Percentiles rank a stretch among this genome's conserved stretches.
phyloP scores from a whole-genome alignment of 441 rosid species.

The Bocquillonia castaneifolia region DNA sequence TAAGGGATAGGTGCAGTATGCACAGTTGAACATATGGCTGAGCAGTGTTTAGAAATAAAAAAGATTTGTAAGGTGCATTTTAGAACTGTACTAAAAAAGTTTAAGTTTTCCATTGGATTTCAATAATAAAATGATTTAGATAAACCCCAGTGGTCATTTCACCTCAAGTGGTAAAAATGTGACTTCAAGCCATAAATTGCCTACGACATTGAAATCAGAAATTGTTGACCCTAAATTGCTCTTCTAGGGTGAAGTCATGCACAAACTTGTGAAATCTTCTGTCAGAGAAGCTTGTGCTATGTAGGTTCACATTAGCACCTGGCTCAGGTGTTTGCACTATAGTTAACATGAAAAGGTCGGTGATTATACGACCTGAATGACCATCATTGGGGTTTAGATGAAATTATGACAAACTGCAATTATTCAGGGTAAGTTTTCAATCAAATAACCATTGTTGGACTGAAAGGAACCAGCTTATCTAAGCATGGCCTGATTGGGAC shows the following conservation, averaged over 20 bases:
- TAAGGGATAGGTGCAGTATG: too few species aligned
- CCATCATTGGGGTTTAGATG: background rate
- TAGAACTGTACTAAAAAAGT: too few species aligned
- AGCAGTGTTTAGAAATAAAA: too few species aligned
- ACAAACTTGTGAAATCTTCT: background rate
- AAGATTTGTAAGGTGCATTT: too few species aligned
- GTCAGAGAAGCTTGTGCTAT: background rate
- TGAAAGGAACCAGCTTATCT: background rate
- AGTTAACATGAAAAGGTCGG: too few species aligned
- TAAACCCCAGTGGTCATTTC: too few species aligned
- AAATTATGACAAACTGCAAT: background rate
- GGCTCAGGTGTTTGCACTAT: background rate
- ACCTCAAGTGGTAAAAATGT: background rate
- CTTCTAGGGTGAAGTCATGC: too few species aligned
- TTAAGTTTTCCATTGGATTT: too few species aligned
- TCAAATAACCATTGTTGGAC: background rate
- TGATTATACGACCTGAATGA: background rate
- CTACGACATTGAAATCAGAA: background rate
- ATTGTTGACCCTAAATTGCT: background rate
- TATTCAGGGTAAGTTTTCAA: background rate
- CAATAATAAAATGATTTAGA: too few species aligned
- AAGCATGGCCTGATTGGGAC: background rate
- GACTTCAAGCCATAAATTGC: background rate
- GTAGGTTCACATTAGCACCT: background rate
- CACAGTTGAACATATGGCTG: too few species aligned